Evolutionary conservation across 2,329 filamentous ascomycete species (phyloP), one percentile per base, ranked within the genome.

Genomic region (Ophiocordyceps camponoti-leonardi): DNA sequence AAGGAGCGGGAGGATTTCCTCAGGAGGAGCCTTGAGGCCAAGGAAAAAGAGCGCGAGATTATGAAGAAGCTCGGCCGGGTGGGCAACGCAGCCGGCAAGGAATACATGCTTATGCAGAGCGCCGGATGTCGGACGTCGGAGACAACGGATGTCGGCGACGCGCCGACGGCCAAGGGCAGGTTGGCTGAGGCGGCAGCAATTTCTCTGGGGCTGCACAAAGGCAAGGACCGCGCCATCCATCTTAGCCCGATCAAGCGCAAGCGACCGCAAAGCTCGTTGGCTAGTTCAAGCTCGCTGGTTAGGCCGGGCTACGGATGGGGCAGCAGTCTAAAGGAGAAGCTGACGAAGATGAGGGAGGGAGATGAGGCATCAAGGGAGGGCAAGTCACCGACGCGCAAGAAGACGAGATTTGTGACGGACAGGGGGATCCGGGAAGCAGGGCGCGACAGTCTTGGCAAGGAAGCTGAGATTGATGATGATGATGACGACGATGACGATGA

Each of bases 371-470:
- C 56, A 48, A 56, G 53, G 44, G 54, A 57, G 42, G 53, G 53
- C 26, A 54, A 56, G 30, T 56, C 58, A 56, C 75, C 75, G 0
- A 70, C 77, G 30, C 69, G 74, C 52, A 81, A 86, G 63, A 86
- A 85, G 69, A 87, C 83, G 44, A 70, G 83, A n/a, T 87, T 88
- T 56, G 73, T 87, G 39, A 86, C 83, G 23, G 77, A 79, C 40
- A 84, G 81, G 58, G 83, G 83, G 0, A 87, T 88, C 49, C 74
- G 78, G 46, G 82, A 86, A 61, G 83, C 83, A 4, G 83, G 83
- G 1, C 69, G 82, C 48, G 83, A 87, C 56, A 86, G 82, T 55
- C 58, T 87, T 2, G 78, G 79, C 11, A 66, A 61, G n/a, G 72
- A 74, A 44, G 59, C 66, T 56, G 43, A 52, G 61, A 45, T 60